A percentile compares a stretch with the other conserved stretches of the same genome.
phyloP scores from a whole-genome alignment of 768 basidiomycete species.

The Mycena kentingensis region DNA sequence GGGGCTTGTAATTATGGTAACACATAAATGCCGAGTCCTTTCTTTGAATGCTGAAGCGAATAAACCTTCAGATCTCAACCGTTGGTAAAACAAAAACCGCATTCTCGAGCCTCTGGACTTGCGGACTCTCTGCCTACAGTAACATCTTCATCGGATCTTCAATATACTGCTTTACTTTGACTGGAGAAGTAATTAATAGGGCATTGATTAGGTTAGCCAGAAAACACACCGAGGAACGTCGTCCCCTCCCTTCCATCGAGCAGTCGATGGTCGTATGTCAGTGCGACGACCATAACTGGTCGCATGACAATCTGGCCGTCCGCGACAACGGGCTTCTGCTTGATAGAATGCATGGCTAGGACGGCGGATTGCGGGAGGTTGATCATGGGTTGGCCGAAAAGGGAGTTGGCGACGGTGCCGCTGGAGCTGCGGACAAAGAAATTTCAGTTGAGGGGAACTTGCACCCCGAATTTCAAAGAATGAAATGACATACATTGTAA shows the following conservation, averaged over 20 bases:
- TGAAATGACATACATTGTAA: slow-evolving; percentile 82
- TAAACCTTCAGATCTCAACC: no score
- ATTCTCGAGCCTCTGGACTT: no score
- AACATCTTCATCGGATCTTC: slow-evolving; percentile 96
- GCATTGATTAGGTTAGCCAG: background rate
- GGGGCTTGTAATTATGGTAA: no score
- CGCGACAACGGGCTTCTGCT: slow-evolving; percentile 87
- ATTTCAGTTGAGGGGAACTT: background rate
- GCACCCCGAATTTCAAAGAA: background rate
- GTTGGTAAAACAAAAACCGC: no score
- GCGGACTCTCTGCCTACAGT: slow-evolving; percentile 49
- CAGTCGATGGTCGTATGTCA: slow-evolving; percentile 94
- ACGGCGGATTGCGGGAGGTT: slow-evolving; percentile 95
- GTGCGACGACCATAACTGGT: slow-evolving; percentile 93
- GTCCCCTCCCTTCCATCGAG: slow-evolving; percentile 95
- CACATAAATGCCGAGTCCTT: no score
- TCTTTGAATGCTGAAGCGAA: no score
- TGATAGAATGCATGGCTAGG: slow-evolving; percentile 95
- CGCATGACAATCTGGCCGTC: slow-evolving; percentile 95
- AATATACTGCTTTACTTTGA: slow-evolving; percentile 89
- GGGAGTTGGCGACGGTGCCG: slow-evolving; percentile 95
- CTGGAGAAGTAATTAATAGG: slow-evolving; percentile 39
- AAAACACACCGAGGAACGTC: slow-evolving; percentile 87
- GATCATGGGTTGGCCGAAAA: slow-evolving; percentile 97
- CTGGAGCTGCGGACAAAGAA: slow-evolving; percentile 95